Evolutionary conservation across 2,329 filamentous ascomycete species (phyloP).

Genomic region (Pseudocercospora fijiensis): DNA sequence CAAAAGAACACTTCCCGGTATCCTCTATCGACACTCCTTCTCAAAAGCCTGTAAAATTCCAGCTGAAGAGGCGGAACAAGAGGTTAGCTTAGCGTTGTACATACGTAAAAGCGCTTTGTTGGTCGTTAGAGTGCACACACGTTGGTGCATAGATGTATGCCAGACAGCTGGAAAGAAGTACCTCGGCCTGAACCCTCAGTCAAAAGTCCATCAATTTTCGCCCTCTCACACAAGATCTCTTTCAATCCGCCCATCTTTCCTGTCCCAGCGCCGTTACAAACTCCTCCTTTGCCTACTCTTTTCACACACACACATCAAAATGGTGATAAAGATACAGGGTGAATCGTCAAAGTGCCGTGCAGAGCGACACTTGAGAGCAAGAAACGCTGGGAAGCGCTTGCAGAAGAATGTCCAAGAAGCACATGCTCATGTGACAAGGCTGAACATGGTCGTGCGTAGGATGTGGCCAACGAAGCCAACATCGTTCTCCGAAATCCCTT

Average conservation of each 20-base stretch:
- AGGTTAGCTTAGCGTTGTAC: not conserved
- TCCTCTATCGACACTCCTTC: not conserved
- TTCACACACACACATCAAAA: slow-evolving; percentile 8
- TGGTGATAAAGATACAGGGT: slow-evolving; percentile 7
- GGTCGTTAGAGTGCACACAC: not conserved
- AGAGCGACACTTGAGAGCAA: not conserved
- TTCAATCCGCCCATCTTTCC: not conserved
- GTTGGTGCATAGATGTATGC: not conserved
- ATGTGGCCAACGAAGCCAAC: slow-evolving; percentile 1
- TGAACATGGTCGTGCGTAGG: not conserved
- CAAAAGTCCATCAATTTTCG: not conserved
- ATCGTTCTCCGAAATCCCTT: not conserved
- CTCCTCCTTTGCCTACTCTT: slow-evolving; percentile 1
- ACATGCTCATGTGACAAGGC: slow-evolving; percentile 1
- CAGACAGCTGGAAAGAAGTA: not conserved
- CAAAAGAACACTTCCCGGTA: not conserved
- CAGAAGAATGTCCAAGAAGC: slow-evolving; percentile 6
- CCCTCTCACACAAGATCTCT: not conserved
- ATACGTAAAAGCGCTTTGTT: slow-evolving; percentile 1
- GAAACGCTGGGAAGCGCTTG: not conserved
- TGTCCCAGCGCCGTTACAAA: slow-evolving; percentile 7
- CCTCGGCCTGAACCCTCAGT: not conserved
- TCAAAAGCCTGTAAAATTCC: not conserved
- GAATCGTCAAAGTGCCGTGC: not conserved
- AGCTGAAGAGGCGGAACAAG: not conserved